phyloP scores from a whole-genome alignment of 805 yeast species.

The Yarrowia bubula region DNA sequence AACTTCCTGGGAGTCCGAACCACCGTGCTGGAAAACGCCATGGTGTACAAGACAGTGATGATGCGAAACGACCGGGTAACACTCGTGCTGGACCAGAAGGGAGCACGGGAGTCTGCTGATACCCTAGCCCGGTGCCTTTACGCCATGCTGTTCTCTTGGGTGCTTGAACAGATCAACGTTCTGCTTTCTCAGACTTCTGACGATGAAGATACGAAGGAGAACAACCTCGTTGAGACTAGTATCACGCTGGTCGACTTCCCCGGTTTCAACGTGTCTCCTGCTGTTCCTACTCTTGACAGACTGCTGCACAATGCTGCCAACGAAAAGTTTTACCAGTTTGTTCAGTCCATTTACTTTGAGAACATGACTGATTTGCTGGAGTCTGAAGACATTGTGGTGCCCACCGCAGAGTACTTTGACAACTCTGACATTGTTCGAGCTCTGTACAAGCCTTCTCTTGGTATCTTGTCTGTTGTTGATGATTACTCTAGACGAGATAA shows the following conservation, averaged over 20 bases:
- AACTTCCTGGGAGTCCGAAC: constrained; percentile 44
- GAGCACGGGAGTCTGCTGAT: constrained; percentile 45
- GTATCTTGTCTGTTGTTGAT: constrained; percentile 42
- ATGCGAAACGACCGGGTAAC: constrained; percentile 44
- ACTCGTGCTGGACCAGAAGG: constrained; percentile 43
- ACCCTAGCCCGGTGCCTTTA: constrained; percentile 44
- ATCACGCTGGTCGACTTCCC: constrained; percentile 44
- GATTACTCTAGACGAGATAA: constrained; percentile 42
- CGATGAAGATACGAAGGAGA: constrained; percentile 5
- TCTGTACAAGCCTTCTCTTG: constrained; percentile 45
- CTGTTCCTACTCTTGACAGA: constrained; percentile 41
- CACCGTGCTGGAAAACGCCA: constrained; percentile 40
- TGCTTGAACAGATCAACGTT: constrained; percentile 42
- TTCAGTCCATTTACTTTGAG: constrained; percentile 42
- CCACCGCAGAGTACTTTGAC: constrained; percentile 56
- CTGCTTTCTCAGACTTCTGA: constrained; percentile 35
- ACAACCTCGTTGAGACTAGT: constrained; percentile 38
- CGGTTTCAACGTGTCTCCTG: constrained; percentile 40
- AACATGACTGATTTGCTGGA: constrained; percentile 42
- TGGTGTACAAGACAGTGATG: constrained; percentile 42
- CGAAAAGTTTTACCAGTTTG: constrained; percentile 43
- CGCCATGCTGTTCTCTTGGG: constrained; percentile 42
- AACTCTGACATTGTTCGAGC: constrained; percentile 56
- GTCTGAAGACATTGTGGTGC: constrained; percentile 47
- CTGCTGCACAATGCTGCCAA: constrained; percentile 45